phyloP scores from a whole-genome alignment of 2,329 filamentous ascomycete genomes.

The Xylariaceae sp. region DNA sequence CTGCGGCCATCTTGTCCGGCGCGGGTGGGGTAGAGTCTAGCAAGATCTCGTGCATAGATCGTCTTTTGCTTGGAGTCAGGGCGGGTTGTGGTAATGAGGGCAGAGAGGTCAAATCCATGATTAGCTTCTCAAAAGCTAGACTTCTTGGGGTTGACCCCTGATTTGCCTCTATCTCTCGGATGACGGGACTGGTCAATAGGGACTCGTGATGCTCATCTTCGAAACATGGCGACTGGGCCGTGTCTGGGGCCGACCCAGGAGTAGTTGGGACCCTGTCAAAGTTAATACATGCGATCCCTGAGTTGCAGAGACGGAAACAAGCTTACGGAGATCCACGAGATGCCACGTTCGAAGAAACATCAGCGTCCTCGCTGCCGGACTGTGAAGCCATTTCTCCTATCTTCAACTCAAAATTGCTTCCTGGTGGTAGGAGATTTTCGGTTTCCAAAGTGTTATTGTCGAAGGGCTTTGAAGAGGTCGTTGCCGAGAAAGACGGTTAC shows the following conservation, averaged over 20 bases:
- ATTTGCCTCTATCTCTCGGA: too few relatives aligned
- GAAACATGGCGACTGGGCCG: too few relatives aligned
- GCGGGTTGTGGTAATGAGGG: slow-evolving; percentile 15
- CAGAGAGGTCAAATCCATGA: neutral
- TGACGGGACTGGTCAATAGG: too few relatives aligned
- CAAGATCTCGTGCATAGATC: slow-evolving; percentile 22
- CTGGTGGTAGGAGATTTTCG: too few relatives aligned
- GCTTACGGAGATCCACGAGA: slow-evolving; percentile 16
- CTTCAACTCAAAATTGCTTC: neutral
- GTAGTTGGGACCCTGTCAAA: neutral
- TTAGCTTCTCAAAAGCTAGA: too few relatives aligned
- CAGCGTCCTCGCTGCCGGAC: slow-evolving; percentile 9
- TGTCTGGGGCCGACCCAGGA: too few relatives aligned
- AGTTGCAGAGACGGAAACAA: neutral
- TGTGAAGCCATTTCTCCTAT: neutral
- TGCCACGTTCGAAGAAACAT: slow-evolving; percentile 12
- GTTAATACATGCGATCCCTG: neutral
- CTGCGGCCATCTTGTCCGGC: slow-evolving; percentile 29
- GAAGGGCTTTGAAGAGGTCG: neutral
- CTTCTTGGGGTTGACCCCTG: too few relatives aligned
- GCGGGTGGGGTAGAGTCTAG: slow-evolving; percentile 25
- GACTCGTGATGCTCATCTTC: too few relatives aligned
- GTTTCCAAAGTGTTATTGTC: too few relatives aligned
- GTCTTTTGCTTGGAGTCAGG: slow-evolving; percentile 24
- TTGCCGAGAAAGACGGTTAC: neutral